Evolutionary conservation across 768 basidiomycete species (phyloP).

Genomic region (Lentinula edodes): DNA sequence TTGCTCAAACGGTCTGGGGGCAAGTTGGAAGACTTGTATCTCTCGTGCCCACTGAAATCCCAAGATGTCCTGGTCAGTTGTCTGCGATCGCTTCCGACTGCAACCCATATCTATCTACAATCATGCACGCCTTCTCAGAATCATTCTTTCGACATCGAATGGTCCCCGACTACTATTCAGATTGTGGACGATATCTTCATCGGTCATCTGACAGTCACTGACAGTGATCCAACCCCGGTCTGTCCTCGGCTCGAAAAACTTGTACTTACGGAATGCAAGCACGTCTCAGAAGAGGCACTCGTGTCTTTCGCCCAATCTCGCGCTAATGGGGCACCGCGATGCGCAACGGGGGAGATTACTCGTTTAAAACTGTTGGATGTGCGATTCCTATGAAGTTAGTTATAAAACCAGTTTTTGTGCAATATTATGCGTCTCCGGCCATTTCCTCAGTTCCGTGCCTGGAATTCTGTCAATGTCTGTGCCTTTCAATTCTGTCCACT

Average conservation of each 20-base stretch:
- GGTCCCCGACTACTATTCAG: background rate
- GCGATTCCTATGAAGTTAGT: no score
- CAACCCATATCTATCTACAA: background rate
- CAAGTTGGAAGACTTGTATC: background rate
- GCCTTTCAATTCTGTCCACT: no score
- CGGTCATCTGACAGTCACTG: background rate
- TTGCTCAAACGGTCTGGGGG: background rate
- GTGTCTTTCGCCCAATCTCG: background rate
- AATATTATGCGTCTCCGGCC: no score
- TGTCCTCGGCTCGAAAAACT: conserved; percentile 3
- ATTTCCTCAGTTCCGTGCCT: no score
- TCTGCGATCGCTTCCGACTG: background rate
- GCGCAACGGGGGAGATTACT: background rate
- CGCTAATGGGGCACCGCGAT: background rate
- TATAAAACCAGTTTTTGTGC: no score
- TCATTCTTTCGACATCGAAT: background rate
- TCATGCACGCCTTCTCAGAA: background rate
- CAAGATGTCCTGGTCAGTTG: background rate
- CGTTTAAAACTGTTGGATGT: background rate
- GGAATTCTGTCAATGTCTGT: no score
- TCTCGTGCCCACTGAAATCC: background rate
- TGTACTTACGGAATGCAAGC: background rate
- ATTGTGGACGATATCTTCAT: background rate
- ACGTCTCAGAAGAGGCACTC: background rate
- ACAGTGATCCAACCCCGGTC: background rate